These are phyloP conservation scores for Penicillium sp. DNA, from an alignment of 2,329 filamentous ascomycete species.

Conservation along the genomic window DNA sequence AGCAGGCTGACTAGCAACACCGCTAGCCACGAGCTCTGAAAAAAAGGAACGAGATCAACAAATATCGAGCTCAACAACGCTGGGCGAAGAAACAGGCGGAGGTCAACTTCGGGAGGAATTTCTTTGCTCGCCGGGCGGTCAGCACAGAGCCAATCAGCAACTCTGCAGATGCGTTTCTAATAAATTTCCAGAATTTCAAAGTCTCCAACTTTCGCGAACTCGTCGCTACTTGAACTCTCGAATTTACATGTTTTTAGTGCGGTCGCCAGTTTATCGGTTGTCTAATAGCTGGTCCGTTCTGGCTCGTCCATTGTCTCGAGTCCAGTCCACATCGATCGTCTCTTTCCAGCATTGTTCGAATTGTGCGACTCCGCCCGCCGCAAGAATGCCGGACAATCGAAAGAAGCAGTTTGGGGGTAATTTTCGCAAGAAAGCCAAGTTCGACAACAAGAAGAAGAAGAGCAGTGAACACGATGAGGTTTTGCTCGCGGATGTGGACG, in stretches of 20 bases:
- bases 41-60: constrained; percentile 15
- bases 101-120: constrained; percentile 31
- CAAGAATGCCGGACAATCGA: constrained; percentile 34
- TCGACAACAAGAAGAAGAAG: constrained; percentile 63
- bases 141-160: constrained; percentile 26
- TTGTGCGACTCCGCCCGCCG: constrained; percentile 29
- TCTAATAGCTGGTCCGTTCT: constrained; percentile 8
- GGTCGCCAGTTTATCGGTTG: constrained; percentile 18
- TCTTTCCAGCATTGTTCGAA: constrained; percentile 10
- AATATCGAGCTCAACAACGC: constrained; percentile 14
- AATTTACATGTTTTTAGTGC: constrained; percentile 27
- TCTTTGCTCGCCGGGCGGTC: constrained; percentile 35
- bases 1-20: constrained; percentile 36
- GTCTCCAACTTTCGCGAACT: constrained; percentile 14
- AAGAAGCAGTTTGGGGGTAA: constrained; percentile 34
- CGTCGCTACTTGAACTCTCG: constrained; percentile 11
- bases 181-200: constrained; percentile 31
- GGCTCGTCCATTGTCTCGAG: constrained; percentile 8
- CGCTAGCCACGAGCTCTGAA: constrained; percentile 27
- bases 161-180: constrained; percentile 29
- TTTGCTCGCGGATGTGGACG: constrained; percentile 64
- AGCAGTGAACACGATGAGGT: constrained; percentile 70
- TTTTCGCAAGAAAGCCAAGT: constrained; percentile 54
- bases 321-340: constrained; percentile 12
- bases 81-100: constrained; percentile 18